Evolutionary conservation across 768 basidiomycete species (phyloP), one percentile per base, ranked within the genome.

Genomic region (Leccinellum albellum): DNA sequence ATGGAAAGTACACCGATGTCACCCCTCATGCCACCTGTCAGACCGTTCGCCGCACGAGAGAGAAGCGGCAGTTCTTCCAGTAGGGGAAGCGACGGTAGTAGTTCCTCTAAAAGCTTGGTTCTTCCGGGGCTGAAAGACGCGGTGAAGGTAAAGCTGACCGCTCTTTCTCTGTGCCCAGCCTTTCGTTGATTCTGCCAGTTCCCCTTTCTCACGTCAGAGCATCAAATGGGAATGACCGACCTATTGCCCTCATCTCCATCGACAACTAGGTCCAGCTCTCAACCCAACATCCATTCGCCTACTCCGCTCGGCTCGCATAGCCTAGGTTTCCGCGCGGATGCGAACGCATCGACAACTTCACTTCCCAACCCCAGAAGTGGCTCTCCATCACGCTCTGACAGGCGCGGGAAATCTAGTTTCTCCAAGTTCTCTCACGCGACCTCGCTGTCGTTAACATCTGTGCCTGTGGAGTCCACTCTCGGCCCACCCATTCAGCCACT

Each of bases 221-320:
- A 89, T 64, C 84, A 85, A 62, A 70, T 87, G 17, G 87, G 85
- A 31, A 83, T 85, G 70, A 63, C 78, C 14, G 89, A 91, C 63
- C 73, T 91, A 23, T 73, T 89, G 20, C 88, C 90, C 6, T 88
- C 90, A 1, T 91, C 90, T 13, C 89, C 88, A 9, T 84, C 80
- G 33, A 77, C 71, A 28, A 73, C 70, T 21, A 67, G 70, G 28
- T 75, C 73, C 59, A 75, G 60, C 55, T 70, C 70, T 32, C 77
- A 76, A 46, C 67, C 65, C 15, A 76, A 73, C 56, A 59, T 73
- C 15, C 66, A 73, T 33, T 74, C 75, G 15, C 73, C 77, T 3
- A 79, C 72, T 50, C 72, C 70, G 42, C 74, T 78, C 28, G 75
- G 72, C 48, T 45, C 69, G 66, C 53, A 65, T 60, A 48, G 48